phyloP scores from a whole-genome alignment of 2,329 filamentous ascomycete species.

The Botrytis squamosa region DNA sequence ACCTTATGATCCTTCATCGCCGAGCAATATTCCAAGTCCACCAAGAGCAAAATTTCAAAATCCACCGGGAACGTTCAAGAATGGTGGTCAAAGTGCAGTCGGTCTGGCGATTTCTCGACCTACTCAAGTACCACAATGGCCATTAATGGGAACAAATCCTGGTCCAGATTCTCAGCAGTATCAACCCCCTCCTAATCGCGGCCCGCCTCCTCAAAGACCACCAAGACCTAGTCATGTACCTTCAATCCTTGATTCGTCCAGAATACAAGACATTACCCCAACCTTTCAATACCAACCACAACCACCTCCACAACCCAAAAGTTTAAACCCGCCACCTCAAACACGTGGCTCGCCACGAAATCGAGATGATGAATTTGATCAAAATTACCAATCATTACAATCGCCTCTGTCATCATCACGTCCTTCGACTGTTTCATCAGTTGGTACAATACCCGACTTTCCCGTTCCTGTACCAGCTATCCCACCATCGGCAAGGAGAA shows the following conservation, averaged over 20 bases:
- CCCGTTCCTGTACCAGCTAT: slow-evolving; percentile 33
- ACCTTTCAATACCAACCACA: slow-evolving; percentile 47
- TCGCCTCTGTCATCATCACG: slow-evolving; percentile 52
- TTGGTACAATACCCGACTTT: slow-evolving; percentile 57
- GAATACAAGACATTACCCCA: slow-evolving; percentile 55
- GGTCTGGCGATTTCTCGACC: slow-evolving; percentile 50
- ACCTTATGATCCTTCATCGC: slow-evolving; percentile 27
- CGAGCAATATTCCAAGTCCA: slow-evolving; percentile 24
- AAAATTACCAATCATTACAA: slow-evolving; percentile 15
- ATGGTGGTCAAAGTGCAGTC: slow-evolving; percentile 30
- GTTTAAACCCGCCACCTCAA: slow-evolving; percentile 39
- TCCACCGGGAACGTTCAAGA: slow-evolving; percentile 28
- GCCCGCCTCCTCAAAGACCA: slow-evolving; percentile 56
- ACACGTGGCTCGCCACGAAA: slow-evolving; percentile 31
- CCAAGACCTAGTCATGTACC: slow-evolving; percentile 60
- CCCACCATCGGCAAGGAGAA: slow-evolving; percentile 44
- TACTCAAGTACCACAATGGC: slow-evolving; percentile 54
- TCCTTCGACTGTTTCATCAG: slow-evolving; percentile 53
- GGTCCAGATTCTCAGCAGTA: slow-evolving; percentile 43
- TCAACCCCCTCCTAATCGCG: slow-evolving; percentile 50
- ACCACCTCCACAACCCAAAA: slow-evolving; percentile 6
- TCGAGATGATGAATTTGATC: slow-evolving; percentile 18
- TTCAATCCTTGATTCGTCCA: slow-evolving; percentile 57
- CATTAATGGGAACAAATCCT: slow-evolving; percentile 41
- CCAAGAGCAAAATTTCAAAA: slow-evolving; percentile 31